Percentiles rank a stretch among this genome's conserved stretches.
phyloP scores from a whole-genome alignment of 2,329 filamentous ascomycete species.

The Fonsecaea pedrosoi region DNA sequence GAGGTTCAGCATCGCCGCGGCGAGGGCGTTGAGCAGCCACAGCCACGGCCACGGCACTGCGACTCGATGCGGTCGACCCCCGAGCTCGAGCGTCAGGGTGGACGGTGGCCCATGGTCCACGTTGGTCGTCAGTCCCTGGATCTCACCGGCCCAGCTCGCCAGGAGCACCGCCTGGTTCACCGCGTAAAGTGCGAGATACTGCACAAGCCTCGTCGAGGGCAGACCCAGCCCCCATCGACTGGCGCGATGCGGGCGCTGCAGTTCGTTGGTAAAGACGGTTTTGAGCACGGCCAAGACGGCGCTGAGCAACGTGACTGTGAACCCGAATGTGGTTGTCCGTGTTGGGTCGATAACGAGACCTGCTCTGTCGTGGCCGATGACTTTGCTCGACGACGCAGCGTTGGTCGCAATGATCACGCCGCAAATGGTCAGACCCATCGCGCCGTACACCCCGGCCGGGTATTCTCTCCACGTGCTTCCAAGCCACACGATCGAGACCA shows the following conservation, averaged over 20 bases:
- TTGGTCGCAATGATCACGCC: constrained; percentile 25
- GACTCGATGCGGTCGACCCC: neutral
- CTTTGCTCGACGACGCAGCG: neutral
- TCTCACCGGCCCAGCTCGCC: constrained; percentile 23
- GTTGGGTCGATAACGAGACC: neutral
- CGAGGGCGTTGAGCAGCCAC: constrained; percentile 12
- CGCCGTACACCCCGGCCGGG: constrained; percentile 10
- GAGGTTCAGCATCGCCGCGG: constrained; percentile 24
- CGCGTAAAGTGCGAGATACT: constrained; percentile 21
- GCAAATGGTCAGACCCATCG: constrained; percentile 12
- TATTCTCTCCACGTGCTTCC: constrained; percentile 14
- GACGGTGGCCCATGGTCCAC: neutral
- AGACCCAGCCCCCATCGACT: constrained; percentile 15
- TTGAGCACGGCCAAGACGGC: constrained; percentile 27
- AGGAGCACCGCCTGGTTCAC: constrained; percentile 20
- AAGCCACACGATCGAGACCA: constrained; percentile 5
- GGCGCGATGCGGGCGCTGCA: constrained; percentile 14
- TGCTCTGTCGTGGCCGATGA: too few species aligned
- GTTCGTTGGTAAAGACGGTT: constrained; percentile 17
- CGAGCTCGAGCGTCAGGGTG: neutral
- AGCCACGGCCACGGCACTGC: constrained; percentile 4
- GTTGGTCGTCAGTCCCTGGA: neutral
- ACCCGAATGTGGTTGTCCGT: constrained; percentile 6
- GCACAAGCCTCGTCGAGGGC: constrained; percentile 17
- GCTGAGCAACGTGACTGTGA: constrained; percentile 7